Evolutionary conservation across 257 asterid species (phyloP), one percentile per base, ranked within the genome.

Genomic region (Solanum okadae): DNA sequence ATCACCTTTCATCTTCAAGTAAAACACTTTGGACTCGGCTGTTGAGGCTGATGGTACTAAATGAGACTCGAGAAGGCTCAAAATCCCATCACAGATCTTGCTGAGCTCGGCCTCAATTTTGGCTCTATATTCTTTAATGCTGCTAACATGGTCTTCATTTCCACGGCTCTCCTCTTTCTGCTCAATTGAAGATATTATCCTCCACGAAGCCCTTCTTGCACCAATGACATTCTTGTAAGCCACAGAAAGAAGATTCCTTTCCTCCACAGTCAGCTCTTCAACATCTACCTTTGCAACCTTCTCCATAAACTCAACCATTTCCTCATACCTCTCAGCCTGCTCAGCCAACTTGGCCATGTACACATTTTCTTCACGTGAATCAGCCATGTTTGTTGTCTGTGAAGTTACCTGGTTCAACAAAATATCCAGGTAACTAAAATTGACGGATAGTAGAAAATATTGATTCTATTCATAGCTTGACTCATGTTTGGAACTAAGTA

Each of bases 1-100:
- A 83, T 88, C 90, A 49, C 90, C 90, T 85, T 88, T 88, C 90
- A 88, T 88, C 90, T 88, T 88, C 87, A 88, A 88, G 85, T 88
- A 88, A 88, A 88, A 88, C 49, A 88, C 90, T 70, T 88, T 88
- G 33, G 88, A 83, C 85, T 88, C 90, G 4, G 88, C 88, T 9
- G 88, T n/a, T n/a, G 90, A 88, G 61, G 90, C 90, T 20, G 87
- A 49, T 34, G 88, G 78, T 68, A 88, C 75, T 37, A 88, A 77
- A 84, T 83, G 90, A 77, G 90, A 83, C 70, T 88, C 90, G 3
- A 88, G 90, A 67, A 88, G 90, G 90, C 31, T 72, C 87, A 88
- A 88, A 34, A 88, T 88, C 63, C 90, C 90, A 52, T 56, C 88
- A 70, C 90, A 83, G 42, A 88, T 88, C 90, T 88, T 83, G 88